Evolutionary conservation across 208 protist species (phyloP).

Genomic region (Trypanosoma mega): DNA sequence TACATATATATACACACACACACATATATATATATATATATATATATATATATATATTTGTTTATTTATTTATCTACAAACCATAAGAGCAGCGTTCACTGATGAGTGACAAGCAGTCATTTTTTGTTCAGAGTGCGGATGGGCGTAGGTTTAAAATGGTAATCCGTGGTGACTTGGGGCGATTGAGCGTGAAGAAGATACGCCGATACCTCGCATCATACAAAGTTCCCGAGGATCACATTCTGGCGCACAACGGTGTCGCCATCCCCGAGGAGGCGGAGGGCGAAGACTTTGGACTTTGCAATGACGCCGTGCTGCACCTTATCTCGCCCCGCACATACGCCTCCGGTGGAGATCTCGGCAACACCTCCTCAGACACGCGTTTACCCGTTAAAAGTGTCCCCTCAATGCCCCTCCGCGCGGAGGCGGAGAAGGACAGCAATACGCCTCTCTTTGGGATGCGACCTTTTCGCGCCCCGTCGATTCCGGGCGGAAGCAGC

Average conservation of each 20-base stretch:
- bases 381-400: too few species aligned
- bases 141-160: slow-evolving; percentile 88
- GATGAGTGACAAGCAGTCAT: slow-evolving; percentile 59
- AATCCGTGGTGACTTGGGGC: slow-evolving; percentile 70
- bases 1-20: neutral
- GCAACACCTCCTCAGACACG: too few species aligned
- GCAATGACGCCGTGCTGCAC: slow-evolving; percentile 42
- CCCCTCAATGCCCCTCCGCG: too few species aligned
- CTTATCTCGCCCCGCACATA: neutral
- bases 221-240: slow-evolving; percentile 51
- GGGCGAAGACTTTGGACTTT: slow-evolving; percentile 61
- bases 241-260: slow-evolving; percentile 40
- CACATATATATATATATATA: neutral
- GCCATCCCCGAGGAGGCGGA: slow-evolving; percentile 58
- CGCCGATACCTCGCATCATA: slow-evolving; percentile 72
- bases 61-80: slow-evolving; percentile 4
- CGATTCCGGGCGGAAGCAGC: too few species aligned
- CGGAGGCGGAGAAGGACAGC: too few species aligned
- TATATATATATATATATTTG: slow-evolving; percentile 2
- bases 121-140: slow-evolving; percentile 72
- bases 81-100: neutral
- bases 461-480: too few species aligned
- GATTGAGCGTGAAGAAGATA: slow-evolving; percentile 76
- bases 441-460: too few species aligned
- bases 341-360: neutral